These are phyloP conservation scores for Bassia scoparia DNA, from an alignment of 148 eudicot species.

Conservation along the genomic window DNA sequence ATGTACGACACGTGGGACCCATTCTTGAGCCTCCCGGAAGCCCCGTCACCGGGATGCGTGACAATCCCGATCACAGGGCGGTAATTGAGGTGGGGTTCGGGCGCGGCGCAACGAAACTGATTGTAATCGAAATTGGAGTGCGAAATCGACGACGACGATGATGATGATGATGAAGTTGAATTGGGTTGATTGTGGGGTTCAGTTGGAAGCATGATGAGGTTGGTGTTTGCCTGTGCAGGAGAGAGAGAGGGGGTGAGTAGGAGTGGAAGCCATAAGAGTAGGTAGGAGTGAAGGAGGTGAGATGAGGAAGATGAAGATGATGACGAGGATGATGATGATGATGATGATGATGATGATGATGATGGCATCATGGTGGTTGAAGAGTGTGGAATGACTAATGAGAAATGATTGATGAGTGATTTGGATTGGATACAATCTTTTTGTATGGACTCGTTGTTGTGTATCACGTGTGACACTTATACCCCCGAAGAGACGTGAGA, in stretches of 20 bases:
- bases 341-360: no score
- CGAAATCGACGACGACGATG: neutral
- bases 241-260: conserved; percentile 35
- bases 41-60: conserved; percentile 92
- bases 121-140: conserved; percentile 3
- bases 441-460: no score
- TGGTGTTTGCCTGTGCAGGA: conserved; percentile 25
- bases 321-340: no score
- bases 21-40: conserved; percentile 74
- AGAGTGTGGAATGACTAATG: no score
- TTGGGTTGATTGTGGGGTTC: neutral
- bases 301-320: no score
- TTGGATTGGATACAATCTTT: no score
- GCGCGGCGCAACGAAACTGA: conserved; percentile 55
- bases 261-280: conserved; percentile 38
- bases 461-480: no score
- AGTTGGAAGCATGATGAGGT: conserved; percentile 45
- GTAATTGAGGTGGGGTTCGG: conserved; percentile 54
- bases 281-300: no score
- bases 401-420: no score
- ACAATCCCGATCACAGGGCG: conserved; percentile 87
- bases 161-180: neutral
- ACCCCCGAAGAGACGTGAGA: no score
- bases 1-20: conserved; percentile 60
- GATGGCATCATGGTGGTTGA: no score